A percentile compares a stretch with the other conserved stretches of the same genome.
Conservation (phyloP, 2,329 filamentous ascomycete genomes). For the Domatiomyces catenatus region DNA sequence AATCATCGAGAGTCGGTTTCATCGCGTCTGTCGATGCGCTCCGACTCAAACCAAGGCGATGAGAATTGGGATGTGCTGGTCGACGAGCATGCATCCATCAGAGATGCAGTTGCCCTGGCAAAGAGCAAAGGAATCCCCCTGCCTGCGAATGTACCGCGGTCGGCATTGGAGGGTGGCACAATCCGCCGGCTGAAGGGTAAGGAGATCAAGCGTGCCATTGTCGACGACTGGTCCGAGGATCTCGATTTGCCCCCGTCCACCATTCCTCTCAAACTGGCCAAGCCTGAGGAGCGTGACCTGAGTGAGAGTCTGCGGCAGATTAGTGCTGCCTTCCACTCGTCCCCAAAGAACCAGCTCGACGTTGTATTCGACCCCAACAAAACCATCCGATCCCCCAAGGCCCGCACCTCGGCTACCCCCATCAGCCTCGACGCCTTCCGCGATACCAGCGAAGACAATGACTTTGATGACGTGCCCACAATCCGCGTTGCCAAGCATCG, state of each 20-base stretch:
- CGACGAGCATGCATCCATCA: slow-evolving; percentile 68
- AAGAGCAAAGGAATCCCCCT: slow-evolving; percentile 83
- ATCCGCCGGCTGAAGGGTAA: slow-evolving; percentile 75
- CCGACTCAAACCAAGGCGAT: slow-evolving; percentile 58
- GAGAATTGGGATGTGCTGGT: slow-evolving; percentile 81
- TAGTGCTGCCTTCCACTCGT: slow-evolving; percentile 31
- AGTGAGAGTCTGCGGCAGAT: slow-evolving; percentile 55
- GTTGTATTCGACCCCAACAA: slow-evolving; percentile 19
- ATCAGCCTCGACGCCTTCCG: slow-evolving; percentile 47
- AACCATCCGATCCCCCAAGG: slow-evolving; percentile 30
- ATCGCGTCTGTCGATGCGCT: slow-evolving; percentile 66
- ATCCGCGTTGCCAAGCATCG: slow-evolving; percentile 52
- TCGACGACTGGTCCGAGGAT: slow-evolving; percentile 71
- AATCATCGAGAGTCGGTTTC: slow-evolving; percentile 60
- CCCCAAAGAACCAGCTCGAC: slow-evolving; percentile 22
- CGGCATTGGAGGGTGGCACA: slow-evolving; percentile 77
- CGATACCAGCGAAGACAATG: slow-evolving; percentile 45
- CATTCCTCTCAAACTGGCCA: slow-evolving; percentile 49
- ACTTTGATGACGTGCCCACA: slow-evolving; percentile 48
- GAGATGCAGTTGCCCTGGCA: slow-evolving; percentile 74
- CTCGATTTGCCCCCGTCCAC: slow-evolving; percentile 50
- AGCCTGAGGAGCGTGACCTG: slow-evolving; percentile 44
- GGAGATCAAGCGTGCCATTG: slow-evolving; percentile 55
- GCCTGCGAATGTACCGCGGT: slow-evolving; percentile 70
- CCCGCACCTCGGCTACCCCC: slow-evolving; percentile 36